These are phyloP conservation scores for Tulasnella sp. DNA, from an alignment of 768 basidiomycete species.

Conservation along the genomic window DNA sequence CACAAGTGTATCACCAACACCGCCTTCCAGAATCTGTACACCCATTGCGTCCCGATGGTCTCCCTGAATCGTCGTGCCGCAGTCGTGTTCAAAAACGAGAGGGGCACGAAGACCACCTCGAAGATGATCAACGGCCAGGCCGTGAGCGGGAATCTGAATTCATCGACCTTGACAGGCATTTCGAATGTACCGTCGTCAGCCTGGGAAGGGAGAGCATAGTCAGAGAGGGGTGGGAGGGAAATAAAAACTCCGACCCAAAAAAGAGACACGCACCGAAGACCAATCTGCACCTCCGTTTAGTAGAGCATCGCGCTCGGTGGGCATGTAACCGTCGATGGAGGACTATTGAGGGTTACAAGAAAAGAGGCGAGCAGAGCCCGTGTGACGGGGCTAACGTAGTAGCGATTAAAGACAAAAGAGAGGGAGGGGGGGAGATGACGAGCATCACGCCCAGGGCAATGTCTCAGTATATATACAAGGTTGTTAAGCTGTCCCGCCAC, in stretches of 20 bases:
- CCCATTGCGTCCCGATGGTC: not conserved
- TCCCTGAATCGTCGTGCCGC: not conserved
- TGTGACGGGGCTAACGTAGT: not conserved
- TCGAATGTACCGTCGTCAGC: not conserved
- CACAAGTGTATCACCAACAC: not conserved
- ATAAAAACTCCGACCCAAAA: not conserved
- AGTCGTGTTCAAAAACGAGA: not conserved
- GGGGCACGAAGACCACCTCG: not conserved
- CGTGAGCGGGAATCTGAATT: not conserved
- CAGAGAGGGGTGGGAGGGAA: not conserved
- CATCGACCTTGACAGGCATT: slow-evolving; percentile 4
- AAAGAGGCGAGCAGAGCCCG: not conserved
- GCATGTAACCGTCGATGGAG: not conserved
- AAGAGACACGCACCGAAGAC: not conserved
- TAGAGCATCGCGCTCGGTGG: not conserved
- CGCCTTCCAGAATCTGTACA: not conserved
- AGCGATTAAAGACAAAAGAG: not conserved
- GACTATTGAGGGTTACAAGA: not conserved
- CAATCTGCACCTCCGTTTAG: not conserved
- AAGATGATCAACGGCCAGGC: slow-evolving; percentile 6
- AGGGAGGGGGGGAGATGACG: not conserved
- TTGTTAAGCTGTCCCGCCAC: not conserved
- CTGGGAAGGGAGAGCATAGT: not conserved
- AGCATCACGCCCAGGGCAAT: not conserved
- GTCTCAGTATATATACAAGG: not conserved